Evolutionary conservation across 2,329 filamentous ascomycete species (phyloP).

Genomic region (Aspergillus sp.): DNA sequence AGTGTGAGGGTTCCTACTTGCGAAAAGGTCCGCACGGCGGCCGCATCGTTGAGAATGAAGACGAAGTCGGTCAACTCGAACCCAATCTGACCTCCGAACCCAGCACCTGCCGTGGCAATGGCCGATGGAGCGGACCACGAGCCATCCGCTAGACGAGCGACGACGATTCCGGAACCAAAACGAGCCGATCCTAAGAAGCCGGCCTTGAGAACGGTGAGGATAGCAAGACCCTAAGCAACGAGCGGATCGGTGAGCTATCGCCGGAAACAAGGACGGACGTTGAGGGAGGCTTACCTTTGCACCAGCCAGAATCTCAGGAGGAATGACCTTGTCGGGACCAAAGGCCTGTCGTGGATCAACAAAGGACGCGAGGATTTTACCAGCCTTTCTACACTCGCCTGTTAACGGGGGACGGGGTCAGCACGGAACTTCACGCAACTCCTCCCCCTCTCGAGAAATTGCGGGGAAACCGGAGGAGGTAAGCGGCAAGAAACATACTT

Average conservation of each 20-base stretch:
- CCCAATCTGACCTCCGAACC: constrained; percentile 52
- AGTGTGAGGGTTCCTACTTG: constrained; percentile 89
- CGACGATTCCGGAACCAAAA: constrained; percentile 50
- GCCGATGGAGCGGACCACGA: constrained; percentile 52
- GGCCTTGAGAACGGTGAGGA: constrained; percentile 51
- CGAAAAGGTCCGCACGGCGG: constrained; percentile 88
- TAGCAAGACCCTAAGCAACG: constrained; percentile 44
- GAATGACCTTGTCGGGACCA: constrained; percentile 95
- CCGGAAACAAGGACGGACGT: neutral
- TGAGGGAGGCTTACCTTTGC: constrained; percentile 66
- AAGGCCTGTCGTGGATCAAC: constrained; percentile 91
- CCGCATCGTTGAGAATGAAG: constrained; percentile 92
- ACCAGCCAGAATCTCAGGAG: constrained; percentile 80
- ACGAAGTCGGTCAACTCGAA: constrained; percentile 69
- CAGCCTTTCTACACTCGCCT: constrained; percentile 98
- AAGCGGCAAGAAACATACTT: constrained; percentile 37
- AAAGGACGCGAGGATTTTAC: constrained; percentile 92
- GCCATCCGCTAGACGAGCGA: constrained; percentile 49
- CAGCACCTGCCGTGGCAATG: constrained; percentile 49
- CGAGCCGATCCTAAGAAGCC: constrained; percentile 52
- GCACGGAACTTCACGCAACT: constrained; percentile 14
- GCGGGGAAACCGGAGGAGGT: constrained; percentile 29
- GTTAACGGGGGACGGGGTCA: constrained; percentile 33
- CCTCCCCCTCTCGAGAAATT: constrained; percentile 21
- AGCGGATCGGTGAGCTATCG: neutral